Percentiles rank a stretch among this genome's conserved stretches.
Conservation (phyloP, 495 filamentous ascomycete species). For the Aspergillus heteromorphus region DNA sequence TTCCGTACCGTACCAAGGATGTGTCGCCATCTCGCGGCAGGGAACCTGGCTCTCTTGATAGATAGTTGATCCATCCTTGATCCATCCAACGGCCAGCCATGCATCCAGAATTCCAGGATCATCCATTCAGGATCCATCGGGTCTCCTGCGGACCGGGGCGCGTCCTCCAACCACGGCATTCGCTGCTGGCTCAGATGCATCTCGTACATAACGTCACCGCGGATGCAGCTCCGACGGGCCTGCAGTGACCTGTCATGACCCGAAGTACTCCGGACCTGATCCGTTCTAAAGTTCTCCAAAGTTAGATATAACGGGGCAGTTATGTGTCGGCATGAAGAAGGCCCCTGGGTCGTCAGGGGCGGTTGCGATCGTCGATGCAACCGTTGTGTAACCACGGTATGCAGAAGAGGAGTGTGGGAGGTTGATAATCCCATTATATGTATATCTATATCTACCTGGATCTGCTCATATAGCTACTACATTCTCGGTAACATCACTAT, state of each 20-base stretch:
- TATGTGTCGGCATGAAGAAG: neutral
- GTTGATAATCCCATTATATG: neutral
- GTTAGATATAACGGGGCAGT: neutral
- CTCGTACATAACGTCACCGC: neutral
- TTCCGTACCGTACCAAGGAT: neutral
- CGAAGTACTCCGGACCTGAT: neutral
- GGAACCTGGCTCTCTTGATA: neutral
- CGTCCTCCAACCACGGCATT: neutral
- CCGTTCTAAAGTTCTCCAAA: no score
- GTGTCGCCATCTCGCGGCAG: neutral
- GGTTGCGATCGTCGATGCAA: neutral
- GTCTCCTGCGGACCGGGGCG: neutral
- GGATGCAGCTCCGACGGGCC: neutral
- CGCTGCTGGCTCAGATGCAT: neutral
- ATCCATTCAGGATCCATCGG: no score
- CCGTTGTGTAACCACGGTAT: neutral
- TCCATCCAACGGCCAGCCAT: neutral
- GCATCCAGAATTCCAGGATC: no score
- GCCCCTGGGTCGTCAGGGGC: neutral
- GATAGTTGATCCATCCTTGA: neutral
- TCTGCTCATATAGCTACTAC: neutral
- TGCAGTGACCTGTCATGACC: neutral
- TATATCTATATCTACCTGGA: neutral
- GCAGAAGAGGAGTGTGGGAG: neutral
- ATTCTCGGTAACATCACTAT: no score